phyloP scores from a whole-genome alignment of 306 rosid species.

The cucumber (Cucumis sativus) region Cucumber_9930_V3 NC_026658.2:20294001-20294500 shows the following conservation, averaged over 20 bases:
- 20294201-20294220: constrained; percentile 33
- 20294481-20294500: constrained; percentile 70
- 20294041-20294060: constrained; percentile 12
- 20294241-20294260: constrained; percentile 25
- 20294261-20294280: constrained; percentile 47
- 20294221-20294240: constrained; percentile 29
- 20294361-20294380: constrained; percentile 26
- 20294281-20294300: constrained; percentile 66
- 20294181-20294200: constrained; percentile 65
- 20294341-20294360: constrained; percentile 19
- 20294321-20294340: constrained; percentile 29
- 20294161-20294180: constrained; percentile 80
- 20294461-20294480: constrained; percentile 90
- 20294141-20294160: constrained; percentile 82
- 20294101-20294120: not conserved
- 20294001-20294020: constrained; percentile 63
- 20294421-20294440: constrained; percentile 69
- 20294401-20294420: constrained; percentile 83
- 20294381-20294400: constrained; percentile 46
- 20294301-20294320: constrained; percentile 82
- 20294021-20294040: constrained; percentile 74
- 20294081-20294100: not conserved
- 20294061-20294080: constrained; percentile 3
- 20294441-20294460: constrained; percentile 68
- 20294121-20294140: constrained; percentile 43